Evolutionary conservation across 2,329 filamentous ascomycete genomes (phyloP), one percentile per base, ranked within the genome.

Genomic region (Penicillium thymicola): DNA sequence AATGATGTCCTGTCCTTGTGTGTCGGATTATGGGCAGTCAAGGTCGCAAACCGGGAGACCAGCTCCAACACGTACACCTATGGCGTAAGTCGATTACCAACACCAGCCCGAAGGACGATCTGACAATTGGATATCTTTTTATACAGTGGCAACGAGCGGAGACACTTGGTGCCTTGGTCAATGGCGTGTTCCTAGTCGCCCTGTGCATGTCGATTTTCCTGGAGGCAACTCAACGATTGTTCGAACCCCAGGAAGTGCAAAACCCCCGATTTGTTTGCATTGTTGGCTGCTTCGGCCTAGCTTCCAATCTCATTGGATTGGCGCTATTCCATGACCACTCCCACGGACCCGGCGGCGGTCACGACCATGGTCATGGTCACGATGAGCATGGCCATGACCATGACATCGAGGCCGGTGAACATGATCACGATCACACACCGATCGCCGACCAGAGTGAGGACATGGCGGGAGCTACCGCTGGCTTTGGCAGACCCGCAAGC

Each of bases 1-100:
- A 99, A 99, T 79, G 94, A 99, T 84, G 94, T 99, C 66, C 88
- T 99, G 59, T 97, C 94, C 1, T 80, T 99, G 14, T 83, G 88
- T 55, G 93, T 99, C 60, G 94, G 94, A 62, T 77, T 97, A 40
- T 99, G 94, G 93, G 94, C 94, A 51, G 94, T 99, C 53, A 90
- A 88, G 60, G 89, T 95, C 49, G 90, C 92, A 27, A 89, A 89
- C 72, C 86, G 89, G 68, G 89, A 87, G 63, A 89, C 88, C 0
- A 82, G 74, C 58, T 95, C 92, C 9, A 92, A 96, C 68, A 90
- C 89, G 74, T 99, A 94, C 72, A 97, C 94, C 16, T 99, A 97
- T 74, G 94, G 94, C 55, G 90, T 92, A 79, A 73, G 88, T 80
- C 50, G 38, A n/a, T 51, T 6, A 9, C 25, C 32, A 42, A 18